phyloP scores from a whole-genome alignment of 352 stramenopile genomes.

The Pythium chondricola region DNA sequence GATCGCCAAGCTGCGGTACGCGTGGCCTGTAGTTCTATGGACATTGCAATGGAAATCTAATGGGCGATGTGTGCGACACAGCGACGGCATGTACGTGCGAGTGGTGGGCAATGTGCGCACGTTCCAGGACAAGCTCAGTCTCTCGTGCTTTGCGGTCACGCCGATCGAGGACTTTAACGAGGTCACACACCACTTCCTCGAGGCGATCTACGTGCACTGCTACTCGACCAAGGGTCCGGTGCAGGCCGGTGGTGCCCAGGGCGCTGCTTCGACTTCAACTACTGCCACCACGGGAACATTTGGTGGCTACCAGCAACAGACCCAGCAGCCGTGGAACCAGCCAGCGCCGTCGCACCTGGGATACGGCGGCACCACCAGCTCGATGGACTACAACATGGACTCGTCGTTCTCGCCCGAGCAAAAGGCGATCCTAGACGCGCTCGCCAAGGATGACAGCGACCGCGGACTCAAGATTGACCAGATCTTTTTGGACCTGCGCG shows the following conservation, averaged over 20 bases:
- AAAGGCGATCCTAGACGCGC: slow-evolving; percentile 72
- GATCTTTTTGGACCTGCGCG: slow-evolving; percentile 56
- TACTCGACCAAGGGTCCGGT: slow-evolving; percentile 67
- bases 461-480: slow-evolving; percentile 77
- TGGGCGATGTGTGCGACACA: too few relatives aligned
- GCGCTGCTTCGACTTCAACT: slow-evolving; percentile 7
- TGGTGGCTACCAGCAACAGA: slow-evolving; percentile 7
- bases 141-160: slow-evolving; percentile 86
- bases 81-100: slow-evolving; percentile 85
- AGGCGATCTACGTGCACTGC: slow-evolving; percentile 91
- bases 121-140: slow-evolving; percentile 85
- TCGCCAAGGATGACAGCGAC: slow-evolving; percentile 65
- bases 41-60: too few relatives aligned
- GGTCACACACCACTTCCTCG: slow-evolving; percentile 94
- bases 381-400: slow-evolving; percentile 68
- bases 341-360: slow-evolving; percentile 20
- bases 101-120: slow-evolving; percentile 89
- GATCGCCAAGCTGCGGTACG: slow-evolving; percentile 41
- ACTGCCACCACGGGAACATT: slow-evolving; percentile 17
- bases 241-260: slow-evolving; percentile 26
- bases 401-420: slow-evolving; percentile 72
- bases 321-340: slow-evolving; percentile 26
- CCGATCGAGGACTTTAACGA: slow-evolving; percentile 90
- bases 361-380: slow-evolving; percentile 13
- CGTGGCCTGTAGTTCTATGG: too few relatives aligned